These are phyloP conservation scores for Leishmania turanica DNA, from an alignment of 208 protist genomes.

Conservation along the genomic window DNA sequence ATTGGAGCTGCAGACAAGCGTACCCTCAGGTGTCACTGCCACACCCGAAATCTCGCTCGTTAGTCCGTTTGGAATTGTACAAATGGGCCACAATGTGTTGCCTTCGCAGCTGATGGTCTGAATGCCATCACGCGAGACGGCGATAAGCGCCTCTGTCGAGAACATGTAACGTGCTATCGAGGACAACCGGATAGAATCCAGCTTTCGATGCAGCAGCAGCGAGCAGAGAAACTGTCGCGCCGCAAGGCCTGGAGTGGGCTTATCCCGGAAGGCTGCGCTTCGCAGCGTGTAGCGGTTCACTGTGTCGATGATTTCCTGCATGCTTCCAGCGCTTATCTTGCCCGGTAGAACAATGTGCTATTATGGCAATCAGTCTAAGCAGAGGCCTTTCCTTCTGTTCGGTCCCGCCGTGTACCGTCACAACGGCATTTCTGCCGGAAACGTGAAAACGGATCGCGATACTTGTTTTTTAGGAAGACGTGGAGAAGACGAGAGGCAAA, in stretches of 20 bases:
- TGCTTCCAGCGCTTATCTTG: constrained; percentile 13
- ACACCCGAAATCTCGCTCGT: constrained; percentile 64
- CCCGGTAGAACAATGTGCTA: neutral
- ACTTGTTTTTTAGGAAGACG: neutral
- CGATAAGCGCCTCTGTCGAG: constrained; percentile 58
- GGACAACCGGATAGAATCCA: constrained; percentile 55
- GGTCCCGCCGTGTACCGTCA: neutral
- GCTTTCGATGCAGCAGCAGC: constrained; percentile 33
- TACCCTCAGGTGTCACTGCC: constrained; percentile 31
- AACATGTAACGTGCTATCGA: constrained; percentile 64
- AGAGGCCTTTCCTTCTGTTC: neutral
- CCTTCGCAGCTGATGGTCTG: constrained; percentile 66
- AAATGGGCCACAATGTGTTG: constrained; percentile 34
- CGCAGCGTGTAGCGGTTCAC: constrained; percentile 61
- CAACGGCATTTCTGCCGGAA: neutral
- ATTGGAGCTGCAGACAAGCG: constrained; percentile 34
- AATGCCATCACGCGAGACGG: constrained; percentile 65
- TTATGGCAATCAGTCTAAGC: neutral
- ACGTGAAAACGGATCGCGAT: neutral
- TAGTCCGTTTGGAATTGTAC: constrained; percentile 30
- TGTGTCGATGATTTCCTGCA: constrained; percentile 70
- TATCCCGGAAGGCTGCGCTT: constrained; percentile 25
- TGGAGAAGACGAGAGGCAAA: neutral
- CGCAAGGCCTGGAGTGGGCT: constrained; percentile 40
- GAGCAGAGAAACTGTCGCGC: constrained; percentile 57